Evolutionary conservation across 345 rosid species (phyloP), one percentile per base, ranked within the genome.

Genomic region (Brassica juncea): DNA sequence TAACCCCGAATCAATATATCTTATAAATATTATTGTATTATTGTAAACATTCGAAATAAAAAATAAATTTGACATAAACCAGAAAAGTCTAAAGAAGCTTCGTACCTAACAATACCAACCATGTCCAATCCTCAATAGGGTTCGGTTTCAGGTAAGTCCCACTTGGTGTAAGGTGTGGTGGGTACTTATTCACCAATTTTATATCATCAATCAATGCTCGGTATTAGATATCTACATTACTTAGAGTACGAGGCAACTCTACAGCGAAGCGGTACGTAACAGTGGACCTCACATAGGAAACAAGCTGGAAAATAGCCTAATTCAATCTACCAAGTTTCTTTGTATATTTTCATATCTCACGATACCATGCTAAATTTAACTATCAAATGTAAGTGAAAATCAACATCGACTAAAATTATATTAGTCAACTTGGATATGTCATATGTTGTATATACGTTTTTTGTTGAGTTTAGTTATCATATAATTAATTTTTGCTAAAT

Each of bases 41-140:
- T 67, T 55, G 60, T 57, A 59, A 73, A 79, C 21, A 58, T 58
- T 66, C 19, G 70, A 52, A 11, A 67, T 1, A 42, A 59, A 60
- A 44, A 6, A 4, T 23, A 12, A 71, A 14, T 2, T 42, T 11
- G 64, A 52, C 44, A 67, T 5, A 39, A 68, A 55, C 37, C 34
- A 5, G 28, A 64, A 65, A 72, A 72, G 82, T 72, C 68, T 35
- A 49, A 47, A 23, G 74, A 79, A 61, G 70, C 65, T 67, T 79
- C 71, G 34, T 61, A 79, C 82, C 82, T 79, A 79, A 79, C 74
- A 15, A 79, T 79, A 79, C 82, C 82, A 79, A 79, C 78, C 82
- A 55, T 79, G 78, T 73, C 73, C 44, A 66, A 54, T 67, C 70
- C 42, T 73, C 64, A 30, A 52, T 73, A 67, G 31, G 70, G 74